A percentile compares a stretch with the other conserved stretches of the same genome.
phyloP scores from a whole-genome alignment of 2,329 filamentous ascomycete species.

The Plenodomus tracheiphilus region DNA sequence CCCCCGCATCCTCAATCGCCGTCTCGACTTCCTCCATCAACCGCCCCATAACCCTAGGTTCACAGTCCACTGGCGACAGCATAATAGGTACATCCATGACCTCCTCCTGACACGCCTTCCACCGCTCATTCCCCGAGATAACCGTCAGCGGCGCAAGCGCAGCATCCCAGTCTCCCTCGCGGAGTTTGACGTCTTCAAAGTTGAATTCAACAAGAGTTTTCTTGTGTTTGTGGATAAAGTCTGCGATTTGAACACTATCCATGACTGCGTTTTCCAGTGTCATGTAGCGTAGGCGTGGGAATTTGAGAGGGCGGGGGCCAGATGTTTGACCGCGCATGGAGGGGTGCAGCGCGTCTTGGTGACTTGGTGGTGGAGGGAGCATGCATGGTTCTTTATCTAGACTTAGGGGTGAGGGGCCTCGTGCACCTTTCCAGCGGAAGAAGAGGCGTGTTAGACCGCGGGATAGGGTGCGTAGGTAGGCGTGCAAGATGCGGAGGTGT shows the following conservation, averaged over 20 bases:
- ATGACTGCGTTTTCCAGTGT: slow-evolving; percentile 73
- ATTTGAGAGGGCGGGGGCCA: slow-evolving; percentile 55
- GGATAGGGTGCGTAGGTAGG: slow-evolving; percentile 74
- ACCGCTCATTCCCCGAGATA: slow-evolving; percentile 47
- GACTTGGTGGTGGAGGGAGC: slow-evolving; percentile 50
- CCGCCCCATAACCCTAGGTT: slow-evolving; percentile 41
- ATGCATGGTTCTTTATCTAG: slow-evolving; percentile 73
- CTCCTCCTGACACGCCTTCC: slow-evolving; percentile 47
- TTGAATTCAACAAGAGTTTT: slow-evolving; percentile 74
- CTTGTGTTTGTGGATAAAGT: slow-evolving; percentile 69
- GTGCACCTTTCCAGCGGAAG: slow-evolving; percentile 75
- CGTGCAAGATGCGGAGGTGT: slow-evolving; percentile 67
- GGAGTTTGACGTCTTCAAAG: slow-evolving; percentile 74
- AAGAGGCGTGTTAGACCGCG: slow-evolving; percentile 68
- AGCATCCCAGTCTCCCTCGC: slow-evolving; percentile 77
- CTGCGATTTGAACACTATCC: slow-evolving; percentile 70
- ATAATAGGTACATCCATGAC: slow-evolving; percentile 49
- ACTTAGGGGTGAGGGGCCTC: slow-evolving; percentile 74
- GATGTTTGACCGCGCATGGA: slow-evolving; percentile 36
- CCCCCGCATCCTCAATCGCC: slow-evolving; percentile 28
- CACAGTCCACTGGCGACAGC: slow-evolving; percentile 37
- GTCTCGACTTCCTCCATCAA: slow-evolving; percentile 37
- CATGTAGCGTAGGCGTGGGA: slow-evolving; percentile 69
- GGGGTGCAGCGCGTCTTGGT: slow-evolving; percentile 36
- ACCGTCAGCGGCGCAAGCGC: slow-evolving; percentile 71